These are phyloP conservation scores for Rhizopogon vinicolor DNA, from an alignment of 768 basidiomycete genomes.

Conservation along the genomic window DNA sequence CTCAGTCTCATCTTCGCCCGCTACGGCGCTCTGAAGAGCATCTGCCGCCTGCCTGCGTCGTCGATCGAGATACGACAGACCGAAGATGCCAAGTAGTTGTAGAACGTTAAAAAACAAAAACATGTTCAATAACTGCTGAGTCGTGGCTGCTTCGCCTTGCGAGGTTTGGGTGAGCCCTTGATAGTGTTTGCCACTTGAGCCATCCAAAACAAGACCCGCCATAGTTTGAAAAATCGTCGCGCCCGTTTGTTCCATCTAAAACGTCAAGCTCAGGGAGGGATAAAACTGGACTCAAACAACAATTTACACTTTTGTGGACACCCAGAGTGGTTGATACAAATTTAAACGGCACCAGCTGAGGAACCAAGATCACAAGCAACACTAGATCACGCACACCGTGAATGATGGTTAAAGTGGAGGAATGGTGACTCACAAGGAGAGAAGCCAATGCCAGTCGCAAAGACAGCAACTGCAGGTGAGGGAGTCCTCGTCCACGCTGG, in stretches of 20 bases:
- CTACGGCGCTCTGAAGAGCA: not conserved
- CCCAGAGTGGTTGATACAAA: constrained; percentile 78
- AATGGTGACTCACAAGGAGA: constrained; percentile 45
- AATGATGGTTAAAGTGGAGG: not conserved
- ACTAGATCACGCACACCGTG: constrained; percentile 35
- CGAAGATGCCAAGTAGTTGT: constrained; percentile 48
- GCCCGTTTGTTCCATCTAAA: constrained; percentile 70
- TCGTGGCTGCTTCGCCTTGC: constrained; percentile 19
- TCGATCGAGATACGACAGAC: constrained; percentile 44
- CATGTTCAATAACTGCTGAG: constrained; percentile 51
- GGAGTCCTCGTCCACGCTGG: constrained; percentile 52
- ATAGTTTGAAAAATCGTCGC: constrained; percentile 70
- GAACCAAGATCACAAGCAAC: constrained; percentile 69
- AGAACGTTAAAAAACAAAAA: constrained; percentile 55
- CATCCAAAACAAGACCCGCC: constrained; percentile 55
- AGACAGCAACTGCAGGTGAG: constrained; percentile 55
- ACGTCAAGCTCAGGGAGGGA: not conserved
- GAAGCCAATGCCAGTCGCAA: constrained; percentile 69
- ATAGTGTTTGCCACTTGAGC: constrained; percentile 1
- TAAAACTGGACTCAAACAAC: not conserved
- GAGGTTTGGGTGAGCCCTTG: not conserved
- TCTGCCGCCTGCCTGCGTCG: constrained; percentile 27
- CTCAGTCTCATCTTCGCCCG: not conserved
- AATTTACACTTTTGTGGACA: constrained; percentile 70
- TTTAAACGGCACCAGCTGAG: constrained; percentile 62